Base-by-base conservation (phyloP, 2,329 filamentous ascomycete genomes). In the Cordyceps militaris region DNA sequence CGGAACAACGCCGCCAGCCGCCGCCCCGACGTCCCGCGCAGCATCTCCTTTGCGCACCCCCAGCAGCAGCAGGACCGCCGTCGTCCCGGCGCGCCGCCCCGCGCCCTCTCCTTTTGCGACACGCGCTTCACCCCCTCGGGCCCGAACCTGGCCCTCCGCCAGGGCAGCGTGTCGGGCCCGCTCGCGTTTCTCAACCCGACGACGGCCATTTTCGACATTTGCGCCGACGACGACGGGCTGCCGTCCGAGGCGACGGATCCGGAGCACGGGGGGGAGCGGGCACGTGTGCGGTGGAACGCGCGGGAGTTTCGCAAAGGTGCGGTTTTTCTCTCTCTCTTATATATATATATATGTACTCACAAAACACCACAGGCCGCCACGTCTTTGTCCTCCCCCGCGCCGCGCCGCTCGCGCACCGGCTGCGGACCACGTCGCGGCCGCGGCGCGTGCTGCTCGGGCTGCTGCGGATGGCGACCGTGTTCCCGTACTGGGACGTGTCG, bases 401-500 rank as follows among this genome's bases (percentile, higher is more conserved):
- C 42, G 58, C 60, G 11, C 60, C 60, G 13, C 60, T 61, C 21
- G 54, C 58, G 8, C 54, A 53, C 24, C 55, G 58, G n/a, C 58
- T 61, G 3, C 58, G 57, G 24, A 51, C 21, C 51, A 59, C 44
- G 9, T 59, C 57, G 26, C 38, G 51, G 28, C 57, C 51, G 7
- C 44, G 46, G 50, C 55, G 49, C 21, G 43, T 61, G 4, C 48
- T 61, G 23, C 57, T 57, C 24, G 61, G 62, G 32, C 53, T 64
- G 28, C 8, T 16, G 11, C 63, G 63, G 57, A 65, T 65, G 61
- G 54, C 58, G 21, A 63, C 61, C 26, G 49, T 58, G 16, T 64
- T 42, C 38, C 63, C 63, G 8, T 61, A 63, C 58, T 64, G 63
- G 63, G 63, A 65, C 46, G 58, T 65, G 21, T 64, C 63, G 2